These are phyloP conservation scores for Globisporangium alternatum DNA, from an alignment of 352 stramenopile genomes.

Conservation along the genomic window DNA sequence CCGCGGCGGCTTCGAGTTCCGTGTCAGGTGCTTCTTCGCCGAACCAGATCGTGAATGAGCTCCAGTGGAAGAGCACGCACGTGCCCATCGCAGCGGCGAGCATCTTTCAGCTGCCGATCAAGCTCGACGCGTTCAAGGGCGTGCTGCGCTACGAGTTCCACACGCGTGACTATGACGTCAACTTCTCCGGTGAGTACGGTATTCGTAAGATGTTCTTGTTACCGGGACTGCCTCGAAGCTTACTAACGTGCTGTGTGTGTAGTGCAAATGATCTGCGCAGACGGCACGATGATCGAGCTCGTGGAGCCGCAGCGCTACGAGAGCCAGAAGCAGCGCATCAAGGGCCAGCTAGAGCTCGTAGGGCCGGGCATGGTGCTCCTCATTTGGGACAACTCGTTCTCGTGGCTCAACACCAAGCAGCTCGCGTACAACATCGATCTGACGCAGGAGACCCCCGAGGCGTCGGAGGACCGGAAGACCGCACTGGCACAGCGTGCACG, in stretches of 20 bases:
- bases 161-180: conserved; percentile 70
- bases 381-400: conserved; percentile 82
- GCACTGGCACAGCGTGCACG: conserved; percentile 45
- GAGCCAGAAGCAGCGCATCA: conserved; percentile 52
- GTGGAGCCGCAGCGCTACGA: conserved; percentile 57
- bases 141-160: conserved; percentile 64
- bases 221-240: neutral
- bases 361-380: conserved; percentile 63
- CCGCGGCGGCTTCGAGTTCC: neutral
- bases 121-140: conserved; percentile 57
- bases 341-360: conserved; percentile 36
- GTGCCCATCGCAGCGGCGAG: conserved; percentile 63
- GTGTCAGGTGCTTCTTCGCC: neutral
- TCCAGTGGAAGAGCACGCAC: conserved; percentile 78
- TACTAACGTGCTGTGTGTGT: neutral
- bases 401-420: conserved; percentile 79
- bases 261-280: conserved; percentile 62
- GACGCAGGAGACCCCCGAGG: conserved; percentile 46
- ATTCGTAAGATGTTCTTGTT: neutral
- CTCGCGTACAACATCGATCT: conserved; percentile 73
- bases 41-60: conserved; percentile 41
- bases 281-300: conserved; percentile 55
- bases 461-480: conserved; percentile 36
- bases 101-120: conserved; percentile 71
- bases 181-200: conserved; percentile 37